Evolutionary conservation across 257 asterid species (phyloP).

Genomic region (Solanum appendiculatum): DNA sequence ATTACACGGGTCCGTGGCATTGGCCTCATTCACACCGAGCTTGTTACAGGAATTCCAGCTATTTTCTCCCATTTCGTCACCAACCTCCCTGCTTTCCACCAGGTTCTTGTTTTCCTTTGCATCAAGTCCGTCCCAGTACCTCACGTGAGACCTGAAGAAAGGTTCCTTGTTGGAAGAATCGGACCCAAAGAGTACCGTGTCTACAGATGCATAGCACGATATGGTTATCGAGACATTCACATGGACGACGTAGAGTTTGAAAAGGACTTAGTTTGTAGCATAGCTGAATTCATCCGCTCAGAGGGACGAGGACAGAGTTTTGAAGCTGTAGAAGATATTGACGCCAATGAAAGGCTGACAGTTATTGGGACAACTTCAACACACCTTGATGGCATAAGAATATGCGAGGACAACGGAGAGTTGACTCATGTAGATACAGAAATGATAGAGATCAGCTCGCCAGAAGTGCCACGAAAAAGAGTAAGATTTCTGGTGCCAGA

Average conservation of each 20-base stretch:
- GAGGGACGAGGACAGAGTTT: conserved; percentile 30
- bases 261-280: conserved; percentile 67
- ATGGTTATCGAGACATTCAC: conserved; percentile 70
- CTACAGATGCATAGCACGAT: conserved; percentile 82
- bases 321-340: conserved; percentile 7
- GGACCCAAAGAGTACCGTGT: conserved; percentile 74
- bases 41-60: conserved; percentile 88
- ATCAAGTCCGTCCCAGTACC: conserved; percentile 87
- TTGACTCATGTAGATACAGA: conserved; percentile 14
- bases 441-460: conserved; percentile 27
- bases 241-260: conserved; percentile 76
- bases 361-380: conserved; percentile 67
- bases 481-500: conserved; percentile 68
- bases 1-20: conserved; percentile 83
- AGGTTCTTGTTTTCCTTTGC: conserved; percentile 68
- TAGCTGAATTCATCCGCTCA: conserved; percentile 76
- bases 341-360: conserved; percentile 44
- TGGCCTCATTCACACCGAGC: conserved; percentile 92
- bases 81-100: conserved; percentile 94
- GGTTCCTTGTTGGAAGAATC: conserved; percentile 78
- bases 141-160: conserved; percentile 81
- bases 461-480: conserved; percentile 34
- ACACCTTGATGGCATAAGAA: conserved; percentile 16
- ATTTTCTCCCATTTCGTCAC: conserved; percentile 86
- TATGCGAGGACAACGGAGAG: conserved; percentile 29